Evolutionary conservation across 305 asterid genomes (phyloP).

Genomic region (Fraxinus xanthoxyloides): DNA sequence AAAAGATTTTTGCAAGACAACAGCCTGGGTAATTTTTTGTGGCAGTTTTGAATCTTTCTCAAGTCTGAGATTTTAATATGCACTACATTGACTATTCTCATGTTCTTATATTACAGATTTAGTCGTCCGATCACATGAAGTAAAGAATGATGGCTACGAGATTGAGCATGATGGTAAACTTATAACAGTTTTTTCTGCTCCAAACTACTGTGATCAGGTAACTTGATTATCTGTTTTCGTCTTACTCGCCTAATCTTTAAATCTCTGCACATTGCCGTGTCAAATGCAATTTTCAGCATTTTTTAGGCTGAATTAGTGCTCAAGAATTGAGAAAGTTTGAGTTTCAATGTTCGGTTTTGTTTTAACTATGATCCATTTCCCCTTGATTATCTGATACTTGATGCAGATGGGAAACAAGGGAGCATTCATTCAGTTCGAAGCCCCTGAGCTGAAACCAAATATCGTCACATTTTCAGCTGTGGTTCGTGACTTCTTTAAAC

Average conservation of each 20-base stretch:
- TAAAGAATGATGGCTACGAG: slow-evolving; percentile 97
- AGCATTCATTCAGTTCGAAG: slow-evolving; percentile 92
- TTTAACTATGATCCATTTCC: not conserved
- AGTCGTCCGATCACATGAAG: slow-evolving; percentile 98
- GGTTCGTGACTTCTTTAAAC: slow-evolving; percentile 54
- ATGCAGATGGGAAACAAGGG: slow-evolving; percentile 99
- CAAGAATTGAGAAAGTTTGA: not conserved
- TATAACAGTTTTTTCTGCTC: slow-evolving; percentile 98
- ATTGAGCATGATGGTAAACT: slow-evolving; percentile 97
- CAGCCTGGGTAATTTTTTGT: slow-evolving; percentile 53
- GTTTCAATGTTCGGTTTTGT: not conserved
- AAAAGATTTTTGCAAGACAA: slow-evolving; percentile 89
- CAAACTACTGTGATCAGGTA: slow-evolving; percentile 99
- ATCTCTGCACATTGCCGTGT: not conserved
- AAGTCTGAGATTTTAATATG: not conserved
- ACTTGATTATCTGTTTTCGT: slow-evolving; percentile 7
- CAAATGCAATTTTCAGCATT: not conserved
- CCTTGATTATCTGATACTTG: slow-evolving; percentile 15
- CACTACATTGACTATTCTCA: not conserved
- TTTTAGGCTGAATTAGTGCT: not conserved
- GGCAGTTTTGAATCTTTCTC: not conserved
- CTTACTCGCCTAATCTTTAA: slow-evolving; percentile 3
- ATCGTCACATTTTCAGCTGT: slow-evolving; percentile 87
- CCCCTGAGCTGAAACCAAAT: slow-evolving; percentile 85
- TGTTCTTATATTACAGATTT: slow-evolving; percentile 52